Evolutionary conservation across 2,329 filamentous ascomycete species (phyloP).

Genomic region (Blumeria graminis): DNA sequence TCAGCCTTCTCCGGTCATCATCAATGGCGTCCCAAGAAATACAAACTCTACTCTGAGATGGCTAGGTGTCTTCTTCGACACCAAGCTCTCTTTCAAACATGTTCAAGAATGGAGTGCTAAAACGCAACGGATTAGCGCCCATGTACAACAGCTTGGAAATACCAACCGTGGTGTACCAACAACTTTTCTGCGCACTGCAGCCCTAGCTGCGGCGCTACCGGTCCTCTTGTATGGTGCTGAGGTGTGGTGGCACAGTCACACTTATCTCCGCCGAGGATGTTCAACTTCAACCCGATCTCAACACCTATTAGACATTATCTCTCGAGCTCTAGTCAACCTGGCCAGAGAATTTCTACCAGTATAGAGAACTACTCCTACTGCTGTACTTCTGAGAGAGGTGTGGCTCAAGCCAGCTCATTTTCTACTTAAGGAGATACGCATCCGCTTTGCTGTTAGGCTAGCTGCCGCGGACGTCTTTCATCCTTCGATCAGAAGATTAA

Average conservation of each 20-base stretch:
- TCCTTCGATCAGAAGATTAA: not conserved
- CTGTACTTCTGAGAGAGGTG: not conserved
- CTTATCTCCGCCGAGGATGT: not conserved
- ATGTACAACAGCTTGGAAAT: too few relatives aligned
- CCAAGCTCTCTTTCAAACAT: too few relatives aligned
- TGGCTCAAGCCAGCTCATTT: not conserved
- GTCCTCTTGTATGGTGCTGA: not conserved
- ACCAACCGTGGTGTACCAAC: too few relatives aligned
- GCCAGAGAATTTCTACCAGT: not conserved
- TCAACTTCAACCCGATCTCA: not conserved
- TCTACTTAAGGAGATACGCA: not conserved
- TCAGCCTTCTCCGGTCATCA: too few relatives aligned
- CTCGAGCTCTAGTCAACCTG: not conserved
- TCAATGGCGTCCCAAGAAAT: too few relatives aligned
- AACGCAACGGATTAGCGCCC: too few relatives aligned
- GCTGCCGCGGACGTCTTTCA: not conserved
- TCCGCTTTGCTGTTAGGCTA: not conserved
- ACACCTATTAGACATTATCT: not conserved
- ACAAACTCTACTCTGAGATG: too few relatives aligned
- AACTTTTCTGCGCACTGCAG: too few relatives aligned
- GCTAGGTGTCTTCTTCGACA: too few relatives aligned
- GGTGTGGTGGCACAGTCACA: not conserved
- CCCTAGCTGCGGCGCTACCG: too few relatives aligned
- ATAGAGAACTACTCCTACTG: not conserved
- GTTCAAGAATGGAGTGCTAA: too few relatives aligned